phyloP scores from a whole-genome alignment of 768 basidiomycete genomes.

The Crepidotus variabilis region DNA sequence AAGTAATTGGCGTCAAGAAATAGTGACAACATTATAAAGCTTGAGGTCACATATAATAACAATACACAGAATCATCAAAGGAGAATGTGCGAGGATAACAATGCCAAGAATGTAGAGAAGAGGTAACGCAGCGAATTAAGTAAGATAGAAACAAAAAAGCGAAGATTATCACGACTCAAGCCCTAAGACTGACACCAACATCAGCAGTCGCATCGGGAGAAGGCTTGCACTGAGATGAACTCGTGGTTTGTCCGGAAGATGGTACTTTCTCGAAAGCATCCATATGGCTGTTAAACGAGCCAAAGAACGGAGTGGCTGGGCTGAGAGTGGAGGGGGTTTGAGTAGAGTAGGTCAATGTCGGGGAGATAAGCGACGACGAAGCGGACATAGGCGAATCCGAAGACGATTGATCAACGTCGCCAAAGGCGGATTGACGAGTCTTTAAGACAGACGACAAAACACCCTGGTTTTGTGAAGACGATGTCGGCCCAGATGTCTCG shows the following conservation, averaged over 20 bases:
- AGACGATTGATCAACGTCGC: slow-evolving; percentile 18
- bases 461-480: too few relatives aligned
- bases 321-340: slow-evolving; percentile 64
- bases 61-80: not conserved
- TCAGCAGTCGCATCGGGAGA: not conserved
- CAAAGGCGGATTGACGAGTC: slow-evolving; percentile 17
- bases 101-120: too few relatives aligned
- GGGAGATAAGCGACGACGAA: slow-evolving; percentile 51
- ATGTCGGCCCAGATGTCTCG: not conserved
- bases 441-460: slow-evolving; percentile 10
- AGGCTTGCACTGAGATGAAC: not conserved
- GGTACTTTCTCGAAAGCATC: slow-evolving; percentile 26
- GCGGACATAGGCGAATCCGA: slow-evolving; percentile 29
- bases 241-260: not conserved
- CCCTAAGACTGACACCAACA: not conserved
- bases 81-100: too few relatives aligned
- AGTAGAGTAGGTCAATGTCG: slow-evolving; percentile 65
- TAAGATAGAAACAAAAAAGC: not conserved
- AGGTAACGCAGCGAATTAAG: not conserved
- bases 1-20: too few relatives aligned
- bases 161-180: not conserved
- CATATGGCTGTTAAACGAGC: slow-evolving; percentile 41
- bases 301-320: slow-evolving; percentile 70
- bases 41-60: too few relatives aligned
- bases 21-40: too few relatives aligned